These are phyloP conservation scores for Penicillium lagena DNA, from an alignment of 495 filamentous ascomycete genomes.

Conservation along the genomic window DNA sequence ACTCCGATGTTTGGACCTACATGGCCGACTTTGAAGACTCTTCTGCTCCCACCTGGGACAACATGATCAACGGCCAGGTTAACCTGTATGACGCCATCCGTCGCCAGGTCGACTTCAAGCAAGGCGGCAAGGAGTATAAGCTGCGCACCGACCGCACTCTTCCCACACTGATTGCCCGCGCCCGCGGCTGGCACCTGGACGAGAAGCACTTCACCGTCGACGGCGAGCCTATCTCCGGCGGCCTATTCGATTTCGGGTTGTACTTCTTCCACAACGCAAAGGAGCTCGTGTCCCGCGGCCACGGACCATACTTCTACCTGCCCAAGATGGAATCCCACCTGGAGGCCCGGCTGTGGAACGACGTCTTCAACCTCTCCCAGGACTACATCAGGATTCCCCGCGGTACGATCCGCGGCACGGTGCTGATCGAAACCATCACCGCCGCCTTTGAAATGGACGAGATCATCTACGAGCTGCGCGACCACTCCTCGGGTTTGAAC, in stretches of 20 bases:
- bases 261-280: slow-evolving; percentile 99
- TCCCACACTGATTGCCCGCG: slow-evolving; percentile 79
- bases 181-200: slow-evolving; percentile 90
- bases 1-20: slow-evolving; percentile 97
- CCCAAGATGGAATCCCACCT: slow-evolving; percentile 99
- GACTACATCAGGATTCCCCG: slow-evolving; percentile 84
- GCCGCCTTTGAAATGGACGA: slow-evolving; percentile 99
- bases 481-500: slow-evolving; percentile 94
- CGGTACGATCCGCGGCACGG: slow-evolving; percentile 91
- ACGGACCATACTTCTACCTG: slow-evolving; percentile 97
- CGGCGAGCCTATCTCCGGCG: slow-evolving; percentile 88
- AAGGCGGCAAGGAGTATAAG: slow-evolving; percentile 93
- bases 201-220: slow-evolving; percentile 98
- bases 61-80: slow-evolving; percentile 98
- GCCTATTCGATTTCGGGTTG: slow-evolving; percentile 94
- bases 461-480: slow-evolving; percentile 98
- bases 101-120: slow-evolving; percentile 93
- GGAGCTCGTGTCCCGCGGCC: slow-evolving; percentile 76
- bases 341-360: slow-evolving; percentile 97
- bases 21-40: slow-evolving; percentile 99
- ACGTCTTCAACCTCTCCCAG: slow-evolving; percentile 95
- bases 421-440: slow-evolving; percentile 96
- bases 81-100: slow-evolving; percentile 98
- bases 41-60: slow-evolving; percentile 96
- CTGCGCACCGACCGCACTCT: slow-evolving; percentile 78